Base-by-base conservation (phyloP, 352 stramenopile genomes). In the Phytophthora nicotianae region DNA sequence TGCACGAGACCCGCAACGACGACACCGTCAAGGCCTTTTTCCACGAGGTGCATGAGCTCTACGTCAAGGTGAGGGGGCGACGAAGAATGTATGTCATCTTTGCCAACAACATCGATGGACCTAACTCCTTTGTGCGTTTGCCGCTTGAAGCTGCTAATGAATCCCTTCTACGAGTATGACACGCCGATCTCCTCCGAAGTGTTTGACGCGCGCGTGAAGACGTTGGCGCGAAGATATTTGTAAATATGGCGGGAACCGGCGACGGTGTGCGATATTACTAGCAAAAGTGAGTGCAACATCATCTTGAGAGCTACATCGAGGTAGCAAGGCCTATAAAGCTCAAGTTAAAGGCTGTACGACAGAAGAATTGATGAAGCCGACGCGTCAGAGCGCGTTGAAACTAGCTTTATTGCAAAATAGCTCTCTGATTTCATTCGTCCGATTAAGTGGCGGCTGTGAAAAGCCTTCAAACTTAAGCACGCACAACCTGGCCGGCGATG, bases 1-100 rank as follows among this genome's bases (percentile, higher is more conserved):
- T 99, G 42, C 97, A 99, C 71, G 87, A 97, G 48, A 92, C 76
- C 37, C 91, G 93, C 51, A 98, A 93, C 65, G 96, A 99, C 70
- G 96, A 99, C 62, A 95, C 82, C 16, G 92, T 99, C 53, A 93
- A 96, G 64, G 94, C 86, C 35, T 99, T 99, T 69, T 99, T 99
- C 70, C 84, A 97, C 48, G 97, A 99, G 43, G 93, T 99, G 20
- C 97, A 99, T 66, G 96, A 98, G 65, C 84, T 98, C 43, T 99
- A 98, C 70, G 91, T 99, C 29, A 99, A 99, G 88, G 89, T 97
- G 68, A 53, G 53, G 9, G 20, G 17, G 14, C 10, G 6, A 35
- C 3, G 26, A 24, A 8, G 17, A 46, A n/a, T n/a, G n/a, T n/a
- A n/a, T n/a, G n/a, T n/a, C n/a, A n/a, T n/a, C n/a, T n/a, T n/a